Evolutionary conservation across 805 yeast species (phyloP), one percentile per base, ranked within the genome.

Genomic region (Teunomyces cretensis): DNA sequence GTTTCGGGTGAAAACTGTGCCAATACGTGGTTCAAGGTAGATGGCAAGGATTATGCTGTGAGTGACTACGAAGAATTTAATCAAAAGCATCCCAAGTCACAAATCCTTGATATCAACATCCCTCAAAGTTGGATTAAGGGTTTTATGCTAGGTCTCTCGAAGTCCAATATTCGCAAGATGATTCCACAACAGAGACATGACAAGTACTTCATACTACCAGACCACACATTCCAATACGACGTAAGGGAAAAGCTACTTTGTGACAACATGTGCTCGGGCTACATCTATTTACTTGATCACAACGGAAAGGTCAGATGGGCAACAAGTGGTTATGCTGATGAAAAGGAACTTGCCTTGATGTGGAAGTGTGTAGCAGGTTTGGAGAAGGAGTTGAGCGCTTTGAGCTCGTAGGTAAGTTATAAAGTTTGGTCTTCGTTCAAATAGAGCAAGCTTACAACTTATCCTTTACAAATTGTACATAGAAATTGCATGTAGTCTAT

Each of bases 301-400:
- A 70, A 81, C 11, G 84, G 85, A 42, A 83, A 78, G 55, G 84
- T 94, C 43, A 74, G 98, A 54, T 92, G 98, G 98, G 90, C 89
- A 17, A 87, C 89, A 3, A 81, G 95, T 54, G 99, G 98, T 2
- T 79, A 76, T 32, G 85, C 96, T 1, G 74, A 75, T 12, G 80
- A 76, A n/a, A 76, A 76, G 28, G 99, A 94, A 53, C 67, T 70
- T 39, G 70, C 70, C 13, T 67, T 79, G 12, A 62, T 88, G 45
- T 84, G 90, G 87, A 81, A 79, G 54, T 76, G 84, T 30, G 83
- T 86, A 1, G 67, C 67, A 22, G 86, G 86, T 0, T 57, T 87
- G 24, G 76, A 76, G 49, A 75, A 64, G 46, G 91, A 84, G 46
- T 32, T 53, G 39, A 28, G 26, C 14, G 19, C 3, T 3, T 14